Evolutionary conservation across 768 basidiomycete species (phyloP), one percentile per base, ranked within the genome.

Genomic region (Chalciporus piperatus): DNA sequence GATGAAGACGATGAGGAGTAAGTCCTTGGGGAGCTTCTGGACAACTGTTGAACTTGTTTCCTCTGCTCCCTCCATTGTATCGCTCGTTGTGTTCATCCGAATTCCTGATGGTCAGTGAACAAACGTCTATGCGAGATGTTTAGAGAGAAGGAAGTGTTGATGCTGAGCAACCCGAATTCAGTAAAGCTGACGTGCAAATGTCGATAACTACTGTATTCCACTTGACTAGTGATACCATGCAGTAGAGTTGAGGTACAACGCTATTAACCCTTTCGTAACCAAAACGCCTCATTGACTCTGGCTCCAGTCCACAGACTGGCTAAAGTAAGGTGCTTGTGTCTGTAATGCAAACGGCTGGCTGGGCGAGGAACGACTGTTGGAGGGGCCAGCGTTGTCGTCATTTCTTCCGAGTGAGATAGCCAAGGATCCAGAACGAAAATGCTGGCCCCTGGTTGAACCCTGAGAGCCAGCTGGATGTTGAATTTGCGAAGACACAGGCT

Each of bases 1-100:
- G 25, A 92, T 84, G 63, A 90, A 92, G 35, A 92, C 72, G 50
- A 90, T 63, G 33, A 92, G 75, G 4, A 92, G 69, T 7, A 77
- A 56, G n/a, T 83, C 80, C 20, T 53, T 47, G 25, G 72, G 58
- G 32, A 64, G 46, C 17, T 33, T 25, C 23, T 25, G 28, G 20
- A 51, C 20, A 27, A 39, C 48, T 27, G 52, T 22, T 40, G 52
- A 39, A 22, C 22, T 30, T 9, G 53, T 44, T 14, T 37, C 49
- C 17, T 50, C 51, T 51, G 55, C 3, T 47, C 55, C 45, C 28
- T 54, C 52, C 8, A 41, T 27, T 19, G 55, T 41, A 13, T 35
- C 22, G 37, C 6, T 38, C 13, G 48, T 50, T 27, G 37, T 22
- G 41, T 37, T 51, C 62, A 59, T 66, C 20, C 22, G 22, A 22